A percentile compares a stretch with the other conserved stretches of the same genome.
Conservation (phyloP, 2,329 filamentous ascomycete genomes). For the Alternaria angustiovoidea region DNA sequence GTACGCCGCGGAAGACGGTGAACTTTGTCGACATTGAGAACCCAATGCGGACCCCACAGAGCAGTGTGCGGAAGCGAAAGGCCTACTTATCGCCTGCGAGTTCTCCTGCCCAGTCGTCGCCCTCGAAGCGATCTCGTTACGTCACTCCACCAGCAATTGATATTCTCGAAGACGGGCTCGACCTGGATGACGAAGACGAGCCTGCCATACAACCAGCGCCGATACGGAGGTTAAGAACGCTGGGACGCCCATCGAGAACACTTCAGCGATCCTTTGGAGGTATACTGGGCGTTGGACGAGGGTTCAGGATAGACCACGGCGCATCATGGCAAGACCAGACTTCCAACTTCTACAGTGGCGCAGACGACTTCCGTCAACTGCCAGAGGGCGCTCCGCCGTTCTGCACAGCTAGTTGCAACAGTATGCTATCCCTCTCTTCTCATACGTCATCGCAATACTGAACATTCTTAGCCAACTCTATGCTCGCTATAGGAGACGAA, state of each 20-base stretch:
- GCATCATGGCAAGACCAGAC: constrained; percentile 67
- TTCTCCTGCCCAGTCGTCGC: constrained; percentile 54
- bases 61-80: constrained; percentile 49
- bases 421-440: constrained; percentile 52
- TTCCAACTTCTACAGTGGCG: constrained; percentile 65
- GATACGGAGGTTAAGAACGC: constrained; percentile 49
- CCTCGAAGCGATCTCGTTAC: constrained; percentile 48
- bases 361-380: constrained; percentile 63
- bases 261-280: constrained; percentile 59
- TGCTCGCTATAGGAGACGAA: constrained; percentile 75
- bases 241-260: constrained; percentile 48
- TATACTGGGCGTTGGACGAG: constrained; percentile 49
- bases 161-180: constrained; percentile 44
- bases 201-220: constrained; percentile 39
- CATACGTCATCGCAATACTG: constrained; percentile 12
- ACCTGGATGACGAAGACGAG: constrained; percentile 37
- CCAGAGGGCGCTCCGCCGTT: constrained; percentile 66
- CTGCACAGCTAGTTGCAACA: constrained; percentile 71
- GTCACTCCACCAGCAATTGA: constrained; percentile 39
- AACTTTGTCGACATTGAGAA: constrained; percentile 49
- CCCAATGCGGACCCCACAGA: constrained; percentile 42
- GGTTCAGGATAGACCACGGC: constrained; percentile 52
- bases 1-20: constrained; percentile 50
- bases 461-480: constrained; percentile 63
- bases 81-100: constrained; percentile 52